These are phyloP conservation scores for Euptelea pleiosperma DNA, from an alignment of 164 flowering plant species.

Conservation along the genomic window DNA sequence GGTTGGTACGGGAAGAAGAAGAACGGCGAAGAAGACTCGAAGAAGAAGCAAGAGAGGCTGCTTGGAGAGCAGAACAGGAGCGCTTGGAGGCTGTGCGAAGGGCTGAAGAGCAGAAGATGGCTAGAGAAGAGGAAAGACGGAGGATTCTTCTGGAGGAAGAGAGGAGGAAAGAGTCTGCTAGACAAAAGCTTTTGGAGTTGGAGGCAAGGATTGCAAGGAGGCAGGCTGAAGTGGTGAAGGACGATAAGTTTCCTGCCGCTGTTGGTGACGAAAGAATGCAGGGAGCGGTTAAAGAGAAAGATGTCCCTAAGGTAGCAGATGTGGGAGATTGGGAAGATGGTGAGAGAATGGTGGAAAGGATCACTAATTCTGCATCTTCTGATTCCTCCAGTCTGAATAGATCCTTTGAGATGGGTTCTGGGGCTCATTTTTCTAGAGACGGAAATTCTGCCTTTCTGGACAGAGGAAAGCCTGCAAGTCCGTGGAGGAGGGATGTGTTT, in stretches of 20 bases:
- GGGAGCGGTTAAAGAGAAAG: conserved; percentile 33
- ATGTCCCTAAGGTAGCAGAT: conserved; percentile 36
- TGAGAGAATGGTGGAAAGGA: conserved; percentile 84
- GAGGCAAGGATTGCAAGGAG: conserved; percentile 87
- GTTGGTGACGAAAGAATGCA: conserved; percentile 39
- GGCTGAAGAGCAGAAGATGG: conserved; percentile 75
- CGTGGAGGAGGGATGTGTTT: conserved; percentile 70
- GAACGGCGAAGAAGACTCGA: conserved; percentile 69
- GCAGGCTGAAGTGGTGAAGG: conserved; percentile 46
- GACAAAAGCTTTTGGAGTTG: conserved; percentile 83
- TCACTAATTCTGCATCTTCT: conserved; percentile 68
- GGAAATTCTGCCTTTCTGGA: conserved; percentile 41
- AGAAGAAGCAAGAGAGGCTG: conserved; percentile 89
- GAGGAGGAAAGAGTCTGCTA: conserved; percentile 95
- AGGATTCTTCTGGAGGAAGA: conserved; percentile 80
- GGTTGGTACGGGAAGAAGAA: conserved; percentile 71
- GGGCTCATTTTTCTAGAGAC: conserved; percentile 44
- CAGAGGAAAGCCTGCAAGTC: conserved; percentile 49
- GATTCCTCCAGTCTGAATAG: conserved; percentile 58
- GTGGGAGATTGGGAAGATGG: conserved; percentile 85
- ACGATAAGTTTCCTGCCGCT: conserved; percentile 26
- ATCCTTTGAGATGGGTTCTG: conserved; percentile 46
- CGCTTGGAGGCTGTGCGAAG: conserved; percentile 50
- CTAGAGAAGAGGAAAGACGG: conserved; percentile 86
- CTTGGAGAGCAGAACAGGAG: conserved; percentile 94